phyloP scores from a whole-genome alignment of 345 rosid genomes.

The Eucalyptus regnans region DNA sequence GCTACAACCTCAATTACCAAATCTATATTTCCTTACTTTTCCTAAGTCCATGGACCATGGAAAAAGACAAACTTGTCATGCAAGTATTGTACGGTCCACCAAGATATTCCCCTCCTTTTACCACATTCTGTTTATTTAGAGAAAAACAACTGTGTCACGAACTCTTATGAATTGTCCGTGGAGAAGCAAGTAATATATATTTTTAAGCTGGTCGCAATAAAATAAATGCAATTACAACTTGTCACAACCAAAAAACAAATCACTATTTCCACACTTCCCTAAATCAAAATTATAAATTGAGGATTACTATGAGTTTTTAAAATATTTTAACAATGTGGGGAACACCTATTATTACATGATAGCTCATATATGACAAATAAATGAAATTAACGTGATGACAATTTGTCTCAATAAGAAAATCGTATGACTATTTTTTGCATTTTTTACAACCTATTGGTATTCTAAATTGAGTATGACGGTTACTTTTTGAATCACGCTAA shows the following conservation, averaged over 20 bases:
- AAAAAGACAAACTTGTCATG: background rate
- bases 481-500: background rate
- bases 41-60: background rate
- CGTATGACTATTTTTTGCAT: background rate
- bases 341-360: background rate
- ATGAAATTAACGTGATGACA: fast-evolving
- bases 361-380: background rate
- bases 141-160: background rate
- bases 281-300: background rate
- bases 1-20: background rate
- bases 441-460: background rate
- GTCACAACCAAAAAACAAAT: background rate
- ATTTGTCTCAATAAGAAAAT: background rate
- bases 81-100: background rate
- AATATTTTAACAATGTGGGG: background rate
- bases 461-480: background rate
- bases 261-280: background rate
- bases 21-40: background rate
- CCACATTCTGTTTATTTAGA: background rate
- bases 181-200: background rate
- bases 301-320: background rate
- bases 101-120: background rate
- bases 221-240: background rate
- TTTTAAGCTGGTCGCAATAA: background rate
- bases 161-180: background rate